Evolutionary conservation across 441 rosid genomes (phyloP).

Genomic region (Aquilaria agallochum): DNA sequence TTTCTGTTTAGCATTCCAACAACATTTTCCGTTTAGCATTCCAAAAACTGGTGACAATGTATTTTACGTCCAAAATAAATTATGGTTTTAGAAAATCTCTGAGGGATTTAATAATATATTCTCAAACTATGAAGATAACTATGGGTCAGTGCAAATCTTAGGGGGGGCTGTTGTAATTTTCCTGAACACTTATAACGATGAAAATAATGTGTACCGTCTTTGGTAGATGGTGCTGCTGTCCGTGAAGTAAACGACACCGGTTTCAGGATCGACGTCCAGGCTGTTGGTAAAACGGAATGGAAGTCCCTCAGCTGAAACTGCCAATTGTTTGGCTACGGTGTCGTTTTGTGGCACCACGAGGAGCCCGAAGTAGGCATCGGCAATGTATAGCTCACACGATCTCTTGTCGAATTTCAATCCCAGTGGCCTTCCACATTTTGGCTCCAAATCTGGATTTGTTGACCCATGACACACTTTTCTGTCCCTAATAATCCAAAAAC

Average conservation of each 20-base stretch:
- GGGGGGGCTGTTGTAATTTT: no score
- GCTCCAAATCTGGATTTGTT: slow-evolving; percentile 24
- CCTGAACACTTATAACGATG: no score
- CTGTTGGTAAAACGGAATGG: slow-evolving; percentile 36
- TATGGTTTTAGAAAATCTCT: no score
- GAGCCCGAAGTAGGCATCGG: slow-evolving; percentile 49
- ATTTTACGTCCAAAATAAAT: no score
- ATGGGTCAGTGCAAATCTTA: no score
- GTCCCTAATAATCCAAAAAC: slow-evolving; percentile 17
- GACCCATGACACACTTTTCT: slow-evolving; percentile 39
- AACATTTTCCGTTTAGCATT: no score
- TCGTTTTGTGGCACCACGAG: slow-evolving; percentile 35
- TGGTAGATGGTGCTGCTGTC: slow-evolving; percentile 35
- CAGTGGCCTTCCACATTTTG: slow-evolving; percentile 45
- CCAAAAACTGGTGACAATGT: no score
- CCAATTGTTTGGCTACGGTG: slow-evolving; percentile 27
- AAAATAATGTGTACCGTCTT: slow-evolving; percentile 26
- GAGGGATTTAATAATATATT: no score
- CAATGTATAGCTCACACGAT: slow-evolving; percentile 42
- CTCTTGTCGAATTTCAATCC: slow-evolving; percentile 32
- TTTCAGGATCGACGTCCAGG: slow-evolving; percentile 30
- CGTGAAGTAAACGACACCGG: slow-evolving; percentile 39
- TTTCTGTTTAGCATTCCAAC: no score
- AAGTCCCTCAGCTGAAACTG: slow-evolving; percentile 27
- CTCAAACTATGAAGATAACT: no score